Base-by-base conservation (phyloP, 495 filamentous ascomycete species). In the Hyaloscypha finlandica region DNA sequence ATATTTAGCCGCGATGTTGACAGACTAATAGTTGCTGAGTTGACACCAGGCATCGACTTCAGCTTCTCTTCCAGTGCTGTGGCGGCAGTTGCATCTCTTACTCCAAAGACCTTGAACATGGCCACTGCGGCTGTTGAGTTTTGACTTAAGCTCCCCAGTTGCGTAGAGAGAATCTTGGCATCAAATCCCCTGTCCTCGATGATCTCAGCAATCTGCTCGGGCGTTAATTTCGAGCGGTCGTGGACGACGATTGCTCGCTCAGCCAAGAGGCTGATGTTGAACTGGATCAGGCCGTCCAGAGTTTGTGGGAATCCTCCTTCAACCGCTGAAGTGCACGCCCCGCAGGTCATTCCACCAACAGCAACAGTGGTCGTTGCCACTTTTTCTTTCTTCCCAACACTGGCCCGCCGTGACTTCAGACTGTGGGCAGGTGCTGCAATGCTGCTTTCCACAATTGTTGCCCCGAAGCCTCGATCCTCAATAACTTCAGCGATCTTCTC, bases 331-430 rank as follows among this genome's bases (percentile, higher is more conserved):
- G 94, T 97, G 73, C 94, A 99, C 39, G 94, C 93, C 53, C 94
- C 94, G 74, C 94, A 97, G 8, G 95, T 98, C 95, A 99, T 99
- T 31, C 95, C 95, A 70, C 93, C 91, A n/a, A 98, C 88, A 20
- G 92, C 89, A 53, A 98, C 79, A 0, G 92, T 99, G 11, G 93
- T 97, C 5, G 84, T 88, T 9, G 88, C 88, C 20, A 86, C 65
- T 19, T 69, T 66, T 8, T 59, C 61, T 61, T 59, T 63, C 29
- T 25, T 57, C 12, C 32, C 58, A n/a, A 57, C 42, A 33, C 66
- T 70, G 22, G 60, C 63, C 39, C 62, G 48, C 30, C 70, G 74
- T 4, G 64, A 33, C 42, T 67, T 85, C 77, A 64, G 77, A 69
- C 70, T 73, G 59, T 65, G 68, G 19, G 67, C 71, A 8, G 79